phyloP scores from a whole-genome alignment of 2,329 filamentous ascomycete genomes.

The Sporothrix variecibatus region DNA sequence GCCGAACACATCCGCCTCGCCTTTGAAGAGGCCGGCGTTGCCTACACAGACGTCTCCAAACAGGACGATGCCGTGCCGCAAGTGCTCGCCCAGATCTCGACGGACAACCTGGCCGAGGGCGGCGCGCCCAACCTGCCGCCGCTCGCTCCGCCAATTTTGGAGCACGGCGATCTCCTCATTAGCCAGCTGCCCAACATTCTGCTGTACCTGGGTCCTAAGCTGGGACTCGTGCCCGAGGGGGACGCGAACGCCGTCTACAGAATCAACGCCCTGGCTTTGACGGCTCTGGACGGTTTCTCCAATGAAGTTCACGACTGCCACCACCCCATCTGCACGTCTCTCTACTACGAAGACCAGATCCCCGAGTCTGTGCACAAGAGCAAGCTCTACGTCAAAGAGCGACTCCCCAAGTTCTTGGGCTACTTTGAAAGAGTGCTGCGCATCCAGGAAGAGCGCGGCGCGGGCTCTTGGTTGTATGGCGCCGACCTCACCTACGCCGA shows the following conservation, averaged over 20 bases:
- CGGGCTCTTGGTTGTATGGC: conserved; percentile 61
- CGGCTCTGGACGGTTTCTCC: conserved; percentile 68
- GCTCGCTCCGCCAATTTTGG: conserved; percentile 68
- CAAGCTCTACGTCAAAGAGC: conserved; percentile 57
- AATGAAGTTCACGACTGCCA: conserved; percentile 76
- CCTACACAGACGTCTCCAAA: conserved; percentile 63
- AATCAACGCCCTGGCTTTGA: conserved; percentile 65
- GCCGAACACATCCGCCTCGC: conserved; percentile 73
- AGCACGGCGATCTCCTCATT: conserved; percentile 62
- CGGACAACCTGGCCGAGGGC: conserved; percentile 50
- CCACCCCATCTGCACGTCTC: conserved; percentile 62
- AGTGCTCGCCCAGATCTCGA: conserved; percentile 52
- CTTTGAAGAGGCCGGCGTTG: conserved; percentile 66
- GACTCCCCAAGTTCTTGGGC: conserved; percentile 71
- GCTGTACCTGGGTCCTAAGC: conserved; percentile 63
- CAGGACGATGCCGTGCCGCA: conserved; percentile 51
- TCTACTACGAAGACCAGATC: conserved; percentile 77
- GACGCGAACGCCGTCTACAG: conserved; percentile 49
- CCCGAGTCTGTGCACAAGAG: conserved; percentile 61
- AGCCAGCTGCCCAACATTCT: conserved; percentile 74
- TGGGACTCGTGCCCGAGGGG: conserved; percentile 55
- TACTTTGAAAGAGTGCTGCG: conserved; percentile 70
- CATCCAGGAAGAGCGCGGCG: conserved; percentile 39
- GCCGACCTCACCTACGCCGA: conserved; percentile 70
- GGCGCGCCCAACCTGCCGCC: conserved; percentile 59